Evolutionary conservation across 345 rosid genomes (phyloP), one percentile per base, ranked within the genome.

Genomic region (Excoecaria cochinchinensis): DNA sequence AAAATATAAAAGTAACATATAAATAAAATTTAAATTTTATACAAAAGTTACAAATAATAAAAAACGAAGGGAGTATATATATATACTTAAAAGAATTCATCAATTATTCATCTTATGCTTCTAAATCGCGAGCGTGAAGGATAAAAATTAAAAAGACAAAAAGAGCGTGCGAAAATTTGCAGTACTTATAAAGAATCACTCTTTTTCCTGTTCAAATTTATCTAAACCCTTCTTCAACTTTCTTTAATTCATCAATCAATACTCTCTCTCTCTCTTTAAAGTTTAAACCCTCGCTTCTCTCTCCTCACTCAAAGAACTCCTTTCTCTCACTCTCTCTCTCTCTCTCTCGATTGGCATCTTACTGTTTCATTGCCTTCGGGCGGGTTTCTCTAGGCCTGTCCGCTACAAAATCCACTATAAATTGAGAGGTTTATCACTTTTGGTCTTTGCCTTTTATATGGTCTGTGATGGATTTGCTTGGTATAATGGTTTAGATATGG

Each of bases 341-440:
- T 19, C 15, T 8, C 14, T 47, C 38, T 21, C 38, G 39, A 21
- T 46, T 19, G 0, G 36, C 13, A 39, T 16, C 36, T 11, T 8
- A 8, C 16, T 59, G 14, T 72, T 46, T 16, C 70, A 51, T 65
- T 50, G 76, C 48, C 40, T 46, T 4, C 57, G 4, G 78, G 72
- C 59, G 25, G 72, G 51, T 59, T 75, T 56, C 56, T 14, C 42
- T 67, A 6, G 47, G 63, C 52, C 77, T 40, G 25, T 69, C 71
- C 47, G 53, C 40, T 44, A 72, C 17, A 4, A 62, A 65, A 21
- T 22, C 63, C 38, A 6, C 48, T 10, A 25, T 31, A 11, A 31
- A 17, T 3, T 61, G 39, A 25, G 42, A 17, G 40, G 42, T 61
- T 31, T 61, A 31, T 15, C 66, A 63, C 16, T 24, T 67, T 47